A percentile compares a stretch with the other conserved stretches of the same genome.
Evolutionary conservation across 2,329 filamentous ascomycete genomes (phyloP).

Genomic region (Aspergillus amoenus): DNA sequence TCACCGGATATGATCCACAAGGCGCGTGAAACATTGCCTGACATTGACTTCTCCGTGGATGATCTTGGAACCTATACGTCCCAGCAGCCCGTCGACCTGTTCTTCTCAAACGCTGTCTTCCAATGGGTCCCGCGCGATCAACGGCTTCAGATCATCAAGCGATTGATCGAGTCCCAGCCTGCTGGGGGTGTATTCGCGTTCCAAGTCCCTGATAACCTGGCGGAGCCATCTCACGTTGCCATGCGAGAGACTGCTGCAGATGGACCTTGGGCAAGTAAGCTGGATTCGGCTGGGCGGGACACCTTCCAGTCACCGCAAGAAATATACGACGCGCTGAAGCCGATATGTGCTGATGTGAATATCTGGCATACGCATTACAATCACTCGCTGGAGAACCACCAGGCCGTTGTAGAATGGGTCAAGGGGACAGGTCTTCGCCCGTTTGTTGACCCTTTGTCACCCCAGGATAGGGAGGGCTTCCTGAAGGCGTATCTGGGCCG

Average conservation of each 20-base stretch:
- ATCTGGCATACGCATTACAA: slow-evolving; percentile 58
- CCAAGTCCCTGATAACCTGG: slow-evolving; percentile 55
- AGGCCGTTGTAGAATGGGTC: slow-evolving; percentile 60
- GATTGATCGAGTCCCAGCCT: slow-evolving; percentile 42
- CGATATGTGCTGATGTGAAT: slow-evolving; percentile 46
- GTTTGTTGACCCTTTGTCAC: slow-evolving; percentile 51
- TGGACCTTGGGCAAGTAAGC: slow-evolving; percentile 40
- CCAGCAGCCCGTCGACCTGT: slow-evolving; percentile 39
- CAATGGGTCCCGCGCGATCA: slow-evolving; percentile 53
- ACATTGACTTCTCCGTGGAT: slow-evolving; percentile 46
- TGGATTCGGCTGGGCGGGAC: slow-evolving; percentile 43
- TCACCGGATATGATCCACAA: slow-evolving; percentile 56
- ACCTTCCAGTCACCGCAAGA: slow-evolving; percentile 48
- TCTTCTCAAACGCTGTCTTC: slow-evolving; percentile 60
- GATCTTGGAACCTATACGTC: slow-evolving; percentile 48
- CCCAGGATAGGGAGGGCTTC: slow-evolving; percentile 45
- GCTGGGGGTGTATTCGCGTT: slow-evolving; percentile 54
- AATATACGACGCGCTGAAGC: slow-evolving; percentile 52
- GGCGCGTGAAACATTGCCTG: slow-evolving; percentile 44
- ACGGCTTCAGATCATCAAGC: slow-evolving; percentile 48
- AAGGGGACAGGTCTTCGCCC: slow-evolving; percentile 58
- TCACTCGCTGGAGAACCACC: slow-evolving; percentile 51
- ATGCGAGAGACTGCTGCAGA: slow-evolving; percentile 50
- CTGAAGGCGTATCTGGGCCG: slow-evolving; percentile 48
- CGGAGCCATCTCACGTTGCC: slow-evolving; percentile 49